Percentiles rank a stretch among this genome's conserved stretches.
Evolutionary conservation across 2,329 filamentous ascomycete species (phyloP).

Genomic region (Rhinocladiella mackenziei): DNA sequence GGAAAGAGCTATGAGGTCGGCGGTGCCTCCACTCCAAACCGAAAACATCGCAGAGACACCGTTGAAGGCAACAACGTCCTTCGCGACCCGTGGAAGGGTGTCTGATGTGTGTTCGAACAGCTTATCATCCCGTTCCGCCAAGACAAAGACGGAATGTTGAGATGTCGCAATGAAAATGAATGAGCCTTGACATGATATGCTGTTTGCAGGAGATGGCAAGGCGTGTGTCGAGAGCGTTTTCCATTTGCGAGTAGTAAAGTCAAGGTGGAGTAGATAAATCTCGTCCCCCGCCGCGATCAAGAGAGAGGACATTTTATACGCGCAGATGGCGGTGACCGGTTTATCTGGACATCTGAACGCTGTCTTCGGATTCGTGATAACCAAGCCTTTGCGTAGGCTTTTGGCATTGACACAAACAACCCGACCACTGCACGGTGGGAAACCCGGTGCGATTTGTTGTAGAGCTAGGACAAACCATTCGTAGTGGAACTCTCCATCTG

Average conservation of each 20-base stretch:
- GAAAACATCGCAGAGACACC: constrained; percentile 18
- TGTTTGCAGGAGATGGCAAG: constrained; percentile 48
- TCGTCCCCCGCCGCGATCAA: constrained; percentile 46
- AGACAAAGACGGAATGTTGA: constrained; percentile 49
- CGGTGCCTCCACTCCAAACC: constrained; percentile 11
- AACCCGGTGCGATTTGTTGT: constrained; percentile 11
- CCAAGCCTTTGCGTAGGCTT: constrained; percentile 17
- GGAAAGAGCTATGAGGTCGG: constrained; percentile 19
- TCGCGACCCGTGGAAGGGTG: constrained; percentile 17
- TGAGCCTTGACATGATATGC: constrained; percentile 45
- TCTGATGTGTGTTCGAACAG: constrained; percentile 37
- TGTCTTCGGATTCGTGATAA: constrained; percentile 11
- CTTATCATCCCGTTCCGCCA: constrained; percentile 31
- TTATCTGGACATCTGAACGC: constrained; percentile 9
- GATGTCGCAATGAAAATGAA: constrained; percentile 54
- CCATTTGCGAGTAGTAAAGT: constrained; percentile 42
- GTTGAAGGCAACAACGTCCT: constrained; percentile 19
- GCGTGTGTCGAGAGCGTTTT: constrained; percentile 37
- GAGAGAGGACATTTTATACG: constrained; percentile 42
- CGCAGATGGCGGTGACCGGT: constrained; percentile 30
- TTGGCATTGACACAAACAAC: constrained; percentile 24
- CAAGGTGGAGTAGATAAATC: constrained; percentile 43
- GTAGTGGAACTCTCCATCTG: constrained; percentile 21
- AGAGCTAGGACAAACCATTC: constrained; percentile 29
- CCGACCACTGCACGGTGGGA: constrained; percentile 11